These are phyloP conservation scores for Agroathelia rolfsii DNA, from an alignment of 1,284 basidiomycete genomes.

Conservation along the genomic window DNA sequence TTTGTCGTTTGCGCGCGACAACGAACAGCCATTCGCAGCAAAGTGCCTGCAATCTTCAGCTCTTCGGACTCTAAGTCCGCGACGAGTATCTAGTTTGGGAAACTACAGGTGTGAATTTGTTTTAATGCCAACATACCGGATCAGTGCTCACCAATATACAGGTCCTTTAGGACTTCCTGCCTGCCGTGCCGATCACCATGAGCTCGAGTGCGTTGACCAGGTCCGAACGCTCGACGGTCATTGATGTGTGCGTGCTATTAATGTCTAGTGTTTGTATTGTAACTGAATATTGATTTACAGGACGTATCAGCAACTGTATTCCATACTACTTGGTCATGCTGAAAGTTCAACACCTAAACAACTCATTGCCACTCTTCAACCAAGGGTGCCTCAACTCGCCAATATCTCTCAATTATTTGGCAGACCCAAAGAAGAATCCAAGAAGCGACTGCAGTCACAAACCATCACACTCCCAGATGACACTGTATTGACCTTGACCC, in stretches of 20 bases:
- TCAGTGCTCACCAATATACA: too few species aligned
- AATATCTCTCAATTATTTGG: constrained; percentile 54
- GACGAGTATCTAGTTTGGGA: too few species aligned
- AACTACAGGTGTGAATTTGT: too few species aligned
- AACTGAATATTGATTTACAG: constrained; percentile 22
- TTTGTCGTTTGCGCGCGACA: too few species aligned
- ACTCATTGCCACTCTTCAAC: constrained; percentile 43
- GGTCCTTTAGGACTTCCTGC: too few species aligned
- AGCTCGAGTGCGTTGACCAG: too few species aligned
- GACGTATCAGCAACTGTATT: constrained; percentile 58
- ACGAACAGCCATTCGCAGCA: too few species aligned
- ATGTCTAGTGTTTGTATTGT: constrained; percentile 1
- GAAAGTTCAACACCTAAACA: constrained; percentile 49
- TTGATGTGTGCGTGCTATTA: constrained; percentile 39
- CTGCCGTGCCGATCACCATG: too few species aligned
- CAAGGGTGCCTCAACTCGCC: constrained; percentile 46
- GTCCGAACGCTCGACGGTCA: constrained; percentile 42
- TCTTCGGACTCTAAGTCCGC: too few species aligned
- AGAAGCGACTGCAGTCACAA: constrained; percentile 54
- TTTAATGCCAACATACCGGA: too few species aligned
- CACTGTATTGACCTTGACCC: constrained; percentile 48
- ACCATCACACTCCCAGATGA: constrained; percentile 57
- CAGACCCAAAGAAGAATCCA: constrained; percentile 54
- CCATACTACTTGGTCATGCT: constrained; percentile 44
- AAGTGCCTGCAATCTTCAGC: too few species aligned